These are phyloP conservation scores for Penicillium olsonii DNA, from an alignment of 2,329 filamentous ascomycete genomes.

Conservation along the genomic window DNA sequence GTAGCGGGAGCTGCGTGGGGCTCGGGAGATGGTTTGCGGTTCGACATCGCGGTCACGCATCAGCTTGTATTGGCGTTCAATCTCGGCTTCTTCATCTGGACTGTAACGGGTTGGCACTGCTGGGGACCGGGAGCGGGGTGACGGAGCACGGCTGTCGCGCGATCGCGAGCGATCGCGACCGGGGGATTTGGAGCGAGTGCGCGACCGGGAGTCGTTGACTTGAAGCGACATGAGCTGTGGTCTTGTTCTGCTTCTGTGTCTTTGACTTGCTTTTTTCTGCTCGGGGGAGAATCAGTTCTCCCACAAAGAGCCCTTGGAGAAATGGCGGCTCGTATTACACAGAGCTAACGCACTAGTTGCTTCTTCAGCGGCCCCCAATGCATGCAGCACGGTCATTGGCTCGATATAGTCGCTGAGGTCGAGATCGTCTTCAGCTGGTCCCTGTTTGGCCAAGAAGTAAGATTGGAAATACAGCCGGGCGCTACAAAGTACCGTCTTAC, in stretches of 20 bases:
- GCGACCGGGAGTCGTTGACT: constrained; percentile 44
- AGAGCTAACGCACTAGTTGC: background rate
- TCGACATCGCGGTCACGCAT: constrained; percentile 17
- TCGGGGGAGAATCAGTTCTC: background rate
- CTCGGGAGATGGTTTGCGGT: background rate
- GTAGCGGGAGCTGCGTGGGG: constrained; percentile 19
- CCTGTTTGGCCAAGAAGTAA: background rate
- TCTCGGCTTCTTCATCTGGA: constrained; percentile 22
- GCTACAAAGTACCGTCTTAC: too few species aligned
- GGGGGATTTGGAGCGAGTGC: constrained; percentile 49
- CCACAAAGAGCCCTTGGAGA: background rate
- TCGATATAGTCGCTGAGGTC: constrained; percentile 2
- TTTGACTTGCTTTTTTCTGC: background rate
- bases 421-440: constrained; percentile 10
- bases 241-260: constrained; percentile 18
- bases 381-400: constrained; percentile 9
- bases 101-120: constrained; percentile 12
- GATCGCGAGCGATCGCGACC: constrained; percentile 47
- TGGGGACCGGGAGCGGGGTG: constrained; percentile 30
- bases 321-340: background rate
- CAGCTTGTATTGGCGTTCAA: constrained; percentile 25
- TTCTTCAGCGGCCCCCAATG: background rate
- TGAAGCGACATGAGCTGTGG: constrained; percentile 39
- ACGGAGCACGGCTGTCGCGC: constrained; percentile 41
- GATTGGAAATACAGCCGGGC: background rate